These are phyloP conservation scores for Ophiognomonia clavigignenti-juglandacearum DNA, from an alignment of 2,329 filamentous ascomycete genomes.

Conservation along the genomic window DNA sequence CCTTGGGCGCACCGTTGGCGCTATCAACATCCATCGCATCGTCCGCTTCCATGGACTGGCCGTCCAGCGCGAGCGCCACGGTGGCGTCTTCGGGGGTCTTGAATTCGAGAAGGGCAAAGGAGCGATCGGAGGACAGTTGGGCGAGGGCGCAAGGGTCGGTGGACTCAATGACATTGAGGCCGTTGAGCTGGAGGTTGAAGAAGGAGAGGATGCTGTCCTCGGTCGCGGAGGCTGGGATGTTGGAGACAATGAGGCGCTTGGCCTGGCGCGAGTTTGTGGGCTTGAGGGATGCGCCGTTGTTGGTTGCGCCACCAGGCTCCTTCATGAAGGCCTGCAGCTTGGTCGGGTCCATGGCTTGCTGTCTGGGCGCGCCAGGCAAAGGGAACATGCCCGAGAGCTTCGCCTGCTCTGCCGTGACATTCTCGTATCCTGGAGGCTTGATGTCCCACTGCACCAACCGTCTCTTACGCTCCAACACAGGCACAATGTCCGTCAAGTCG, in stretches of 20 bases:
- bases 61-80: conserved; percentile 83
- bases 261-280: conserved; percentile 90
- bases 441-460: conserved; percentile 99
- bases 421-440: conserved; percentile 96
- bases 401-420: conserved; percentile 95
- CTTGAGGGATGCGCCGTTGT: conserved; percentile 70
- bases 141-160: conserved; percentile 80
- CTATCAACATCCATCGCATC: conserved; percentile 44
- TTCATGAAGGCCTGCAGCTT: conserved; percentile 95
- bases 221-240: conserved; percentile 66
- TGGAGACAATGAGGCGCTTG: conserved; percentile 85
- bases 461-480: conserved; percentile 80
- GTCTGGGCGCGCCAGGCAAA: conserved; percentile 86
- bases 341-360: conserved; percentile 91
- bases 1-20: conserved; percentile 42
- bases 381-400: conserved; percentile 99
- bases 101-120: conserved; percentile 88
- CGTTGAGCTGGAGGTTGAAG: conserved; percentile 95
- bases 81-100: conserved; percentile 84
- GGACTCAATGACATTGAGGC: conserved; percentile 84
- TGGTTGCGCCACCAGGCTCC: conserved; percentile 68
- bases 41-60: conserved; percentile 78
- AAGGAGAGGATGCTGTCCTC: conserved; percentile 76
- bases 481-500: conserved; percentile 81
- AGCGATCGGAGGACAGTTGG: conserved; percentile 72